Base-by-base conservation (phyloP, 768 basidiomycete genomes). In the Lentinula sp. region DNA sequence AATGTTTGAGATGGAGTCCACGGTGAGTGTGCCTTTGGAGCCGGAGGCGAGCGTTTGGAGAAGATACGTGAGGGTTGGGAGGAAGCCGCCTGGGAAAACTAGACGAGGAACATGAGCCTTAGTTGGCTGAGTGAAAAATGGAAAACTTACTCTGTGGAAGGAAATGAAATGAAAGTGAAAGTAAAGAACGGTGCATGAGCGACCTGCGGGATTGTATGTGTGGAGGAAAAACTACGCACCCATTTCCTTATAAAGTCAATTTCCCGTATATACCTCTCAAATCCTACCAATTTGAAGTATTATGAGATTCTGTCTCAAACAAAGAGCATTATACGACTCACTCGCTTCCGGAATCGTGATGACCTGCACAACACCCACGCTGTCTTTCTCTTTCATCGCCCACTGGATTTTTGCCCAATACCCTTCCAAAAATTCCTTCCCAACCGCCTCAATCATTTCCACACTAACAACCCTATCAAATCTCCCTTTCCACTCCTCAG, bases 181-280 rank as follows among this genome's bases (percentile, higher is more conserved):
- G 15, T 2, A 21, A 21, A 55, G 15, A 18, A 23, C 35, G 11
- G 18, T 40, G 8, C 7, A 28, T n/a, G 28, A 45, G 37, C 2
- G 21, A 57, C 13, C 8, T 10, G 18, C 15, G 34, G 13, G 28
- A 15, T 53, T 39, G 42, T 40, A 15, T 34, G 11, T 23, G 23
- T 23, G 23, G 23, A 2, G 23, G 23, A 48, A 51, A 35, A n/a
- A 40, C 32, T 18, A 75, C 82, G 59, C 63, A 84, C 84, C 84
- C 87, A 91, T 84, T 90, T 91, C 43, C 81, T 76, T 62, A 92
- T 91, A 65, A 92, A 91, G 71, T 91, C 88, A 31, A 87, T 81
- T 69, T 85, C 81, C 21, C 72, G 72, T 16, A 78, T 75, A 65
- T 85, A 85, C 31, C 75, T 72, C 31, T 84, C 80, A 61, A 84